Percentiles rank a stretch among this genome's conserved stretches.
Conservation (phyloP, 768 basidiomycete genomes). For the Amanita exitialis region DNA sequence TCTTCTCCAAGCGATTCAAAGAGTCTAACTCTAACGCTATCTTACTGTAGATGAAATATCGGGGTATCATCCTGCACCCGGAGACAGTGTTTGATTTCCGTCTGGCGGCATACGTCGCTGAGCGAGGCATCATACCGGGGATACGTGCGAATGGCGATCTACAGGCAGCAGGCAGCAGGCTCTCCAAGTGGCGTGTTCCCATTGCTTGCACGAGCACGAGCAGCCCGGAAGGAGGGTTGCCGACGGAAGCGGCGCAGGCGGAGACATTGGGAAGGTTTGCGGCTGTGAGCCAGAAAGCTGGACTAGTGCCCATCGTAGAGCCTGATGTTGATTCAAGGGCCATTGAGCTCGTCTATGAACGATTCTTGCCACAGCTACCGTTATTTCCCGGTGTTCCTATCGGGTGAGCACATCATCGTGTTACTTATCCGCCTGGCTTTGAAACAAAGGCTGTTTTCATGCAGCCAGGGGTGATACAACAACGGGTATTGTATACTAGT, state of each 20-base stretch:
- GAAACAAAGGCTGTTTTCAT: too few relatives aligned
- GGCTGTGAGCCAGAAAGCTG: conserved; percentile 39
- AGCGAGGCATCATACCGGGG: conserved; percentile 37
- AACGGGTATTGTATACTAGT: conserved; percentile 7
- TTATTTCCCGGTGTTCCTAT: conserved; percentile 39
- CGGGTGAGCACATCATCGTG: conserved; percentile 27
- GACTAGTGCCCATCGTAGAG: conserved; percentile 42
- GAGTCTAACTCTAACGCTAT: not conserved
- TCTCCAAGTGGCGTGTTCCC: conserved; percentile 42
- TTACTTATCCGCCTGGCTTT: too few relatives aligned
- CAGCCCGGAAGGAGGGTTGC: too few relatives aligned
- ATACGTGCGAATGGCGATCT: conserved; percentile 40
- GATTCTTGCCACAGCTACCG: conserved; percentile 33
- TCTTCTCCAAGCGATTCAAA: not conserved
- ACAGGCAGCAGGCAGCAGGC: conserved; percentile 27
- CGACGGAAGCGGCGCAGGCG: too few relatives aligned
- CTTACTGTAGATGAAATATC: conserved; percentile 31
- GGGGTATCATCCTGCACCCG: conserved; percentile 39
- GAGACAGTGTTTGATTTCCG: conserved; percentile 41
- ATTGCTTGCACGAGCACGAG: conserved; percentile 31
- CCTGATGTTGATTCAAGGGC: conserved; percentile 42
- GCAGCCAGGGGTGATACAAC: conserved; percentile 20
- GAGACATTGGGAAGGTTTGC: conserved; percentile 38
- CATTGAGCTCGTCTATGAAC: conserved; percentile 34
- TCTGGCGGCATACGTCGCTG: conserved; percentile 31